Evolutionary conservation across 257 asterid species (phyloP).

Genomic region (Ilex aquifolium): DNA sequence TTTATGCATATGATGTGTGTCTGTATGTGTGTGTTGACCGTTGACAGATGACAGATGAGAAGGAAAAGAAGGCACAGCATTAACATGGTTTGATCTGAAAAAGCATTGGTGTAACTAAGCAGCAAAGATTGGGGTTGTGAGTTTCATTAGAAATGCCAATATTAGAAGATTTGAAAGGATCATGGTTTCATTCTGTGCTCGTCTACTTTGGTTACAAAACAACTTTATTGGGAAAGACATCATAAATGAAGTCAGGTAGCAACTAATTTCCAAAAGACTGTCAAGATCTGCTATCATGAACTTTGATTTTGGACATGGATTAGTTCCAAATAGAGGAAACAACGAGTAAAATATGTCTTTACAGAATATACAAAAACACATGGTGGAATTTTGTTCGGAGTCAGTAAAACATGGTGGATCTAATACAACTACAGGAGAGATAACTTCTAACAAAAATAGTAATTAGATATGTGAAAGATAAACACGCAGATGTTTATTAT

Average conservation of each 20-base stretch:
- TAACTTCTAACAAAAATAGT: background rate
- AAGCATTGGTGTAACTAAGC: background rate
- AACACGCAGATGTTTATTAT: no score
- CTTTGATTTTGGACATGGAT: background rate
- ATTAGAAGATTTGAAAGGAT: slow-evolving; percentile 21
- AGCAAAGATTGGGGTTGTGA: background rate
- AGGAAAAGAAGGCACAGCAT: background rate
- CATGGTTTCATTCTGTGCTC: background rate
- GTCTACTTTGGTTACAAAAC: slow-evolving; percentile 10
- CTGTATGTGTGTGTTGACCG: no score
- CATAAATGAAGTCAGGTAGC: slow-evolving; percentile 31
- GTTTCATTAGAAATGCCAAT: slow-evolving; percentile 28
- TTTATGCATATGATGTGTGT: background rate
- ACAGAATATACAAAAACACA: background rate
- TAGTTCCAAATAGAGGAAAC: background rate
- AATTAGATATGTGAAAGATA: background rate
- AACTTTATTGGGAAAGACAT: slow-evolving; percentile 25
- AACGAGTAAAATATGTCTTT: background rate
- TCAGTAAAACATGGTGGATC: background rate
- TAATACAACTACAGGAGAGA: background rate
- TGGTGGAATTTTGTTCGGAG: no score
- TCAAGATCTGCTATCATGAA: background rate
- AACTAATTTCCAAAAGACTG: background rate
- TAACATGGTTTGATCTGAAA: background rate
- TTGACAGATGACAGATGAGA: background rate